Evolutionary conservation across 352 stramenopile genomes (phyloP).

Genomic region (Globisporangium parvum): DNA sequence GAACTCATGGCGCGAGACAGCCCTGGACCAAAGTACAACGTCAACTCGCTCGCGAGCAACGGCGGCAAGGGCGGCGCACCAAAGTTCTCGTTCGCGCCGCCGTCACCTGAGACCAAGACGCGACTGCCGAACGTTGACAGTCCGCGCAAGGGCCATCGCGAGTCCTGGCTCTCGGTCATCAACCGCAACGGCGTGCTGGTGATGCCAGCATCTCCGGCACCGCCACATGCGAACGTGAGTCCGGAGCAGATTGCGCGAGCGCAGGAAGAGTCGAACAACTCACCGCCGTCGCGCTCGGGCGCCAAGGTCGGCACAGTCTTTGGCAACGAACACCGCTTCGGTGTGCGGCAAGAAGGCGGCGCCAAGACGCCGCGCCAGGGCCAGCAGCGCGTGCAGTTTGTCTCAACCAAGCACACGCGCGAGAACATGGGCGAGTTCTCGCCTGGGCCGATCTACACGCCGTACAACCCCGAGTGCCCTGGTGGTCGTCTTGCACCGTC

Average conservation of each 20-base stretch:
- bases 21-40: slow-evolving; percentile 82
- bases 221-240: slow-evolving; percentile 10
- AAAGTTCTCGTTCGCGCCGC: slow-evolving; percentile 61
- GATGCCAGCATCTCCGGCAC: slow-evolving; percentile 44
- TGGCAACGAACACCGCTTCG: slow-evolving; percentile 72
- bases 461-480: slow-evolving; percentile 61
- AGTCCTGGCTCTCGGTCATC: slow-evolving; percentile 79
- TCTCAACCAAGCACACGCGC: slow-evolving; percentile 65
- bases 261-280: slow-evolving; percentile 21
- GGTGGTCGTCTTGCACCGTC: slow-evolving; percentile 62
- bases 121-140: slow-evolving; percentile 47
- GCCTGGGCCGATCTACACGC: slow-evolving; percentile 72
- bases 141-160: slow-evolving; percentile 50
- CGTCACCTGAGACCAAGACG: slow-evolving; percentile 42
- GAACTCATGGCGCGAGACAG: slow-evolving; percentile 73
- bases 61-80: slow-evolving; percentile 44
- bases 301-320: slow-evolving; percentile 48
- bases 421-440: slow-evolving; percentile 88
- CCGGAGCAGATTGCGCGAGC: slow-evolving; percentile 11
- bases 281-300: slow-evolving; percentile 5
- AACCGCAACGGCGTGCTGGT: slow-evolving; percentile 79
- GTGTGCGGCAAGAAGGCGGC: slow-evolving; percentile 27
- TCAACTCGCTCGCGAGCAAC: slow-evolving; percentile 45
- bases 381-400: slow-evolving; percentile 63
- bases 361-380: slow-evolving; percentile 29